These are phyloP conservation scores for Sordaria brevicollis DNA, from an alignment of 495 filamentous ascomycete genomes.

Conservation along the genomic window DNA sequence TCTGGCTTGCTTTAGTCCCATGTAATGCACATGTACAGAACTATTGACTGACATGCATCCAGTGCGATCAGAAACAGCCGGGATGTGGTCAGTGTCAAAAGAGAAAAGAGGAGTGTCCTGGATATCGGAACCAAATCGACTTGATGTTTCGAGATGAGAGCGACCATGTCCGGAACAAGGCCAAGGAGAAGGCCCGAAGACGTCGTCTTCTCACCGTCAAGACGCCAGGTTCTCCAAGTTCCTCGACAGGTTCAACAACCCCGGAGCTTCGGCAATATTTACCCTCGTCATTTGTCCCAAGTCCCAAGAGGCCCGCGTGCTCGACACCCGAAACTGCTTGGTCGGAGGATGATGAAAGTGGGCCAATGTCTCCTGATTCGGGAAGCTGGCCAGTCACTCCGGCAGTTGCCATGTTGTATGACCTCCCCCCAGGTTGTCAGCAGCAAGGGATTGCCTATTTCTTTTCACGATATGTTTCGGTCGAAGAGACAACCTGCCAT, in stretches of 20 bases:
- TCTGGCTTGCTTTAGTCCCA: not conserved
- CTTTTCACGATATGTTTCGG: slow-evolving; percentile 28
- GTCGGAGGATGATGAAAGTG: slow-evolving; percentile 14
- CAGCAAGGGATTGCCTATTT: slow-evolving; percentile 29
- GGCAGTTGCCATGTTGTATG: slow-evolving; percentile 20
- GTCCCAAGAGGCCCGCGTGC: slow-evolving; percentile 2
- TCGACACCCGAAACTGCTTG: slow-evolving; percentile 4
- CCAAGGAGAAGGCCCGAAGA: slow-evolving; percentile 32
- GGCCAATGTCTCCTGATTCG: slow-evolving; percentile 24
- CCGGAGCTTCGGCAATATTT: slow-evolving; percentile 13
- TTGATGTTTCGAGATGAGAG: slow-evolving; percentile 69
- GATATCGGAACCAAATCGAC: slow-evolving; percentile 58
- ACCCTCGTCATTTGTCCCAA: slow-evolving; percentile 13
- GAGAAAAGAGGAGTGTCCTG: slow-evolving; percentile 52
- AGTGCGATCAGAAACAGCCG: slow-evolving; percentile 58
- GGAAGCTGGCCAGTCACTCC: slow-evolving; percentile 27
- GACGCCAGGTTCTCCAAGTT: slow-evolving; percentile 8
- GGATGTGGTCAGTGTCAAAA: slow-evolving; percentile 58
- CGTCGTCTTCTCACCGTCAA: slow-evolving; percentile 8
- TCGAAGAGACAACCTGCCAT: slow-evolving; percentile 23
- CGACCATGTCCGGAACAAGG: slow-evolving; percentile 54
- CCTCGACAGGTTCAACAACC: slow-evolving; percentile 13
- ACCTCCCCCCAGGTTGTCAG: slow-evolving; percentile 20
- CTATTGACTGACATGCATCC: slow-evolving; percentile 6
- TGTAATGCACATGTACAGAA: not conserved